Evolutionary conservation across 768 basidiomycete genomes (phyloP), one percentile per base, ranked within the genome.

Genomic region (Lactarius deliciosus): DNA sequence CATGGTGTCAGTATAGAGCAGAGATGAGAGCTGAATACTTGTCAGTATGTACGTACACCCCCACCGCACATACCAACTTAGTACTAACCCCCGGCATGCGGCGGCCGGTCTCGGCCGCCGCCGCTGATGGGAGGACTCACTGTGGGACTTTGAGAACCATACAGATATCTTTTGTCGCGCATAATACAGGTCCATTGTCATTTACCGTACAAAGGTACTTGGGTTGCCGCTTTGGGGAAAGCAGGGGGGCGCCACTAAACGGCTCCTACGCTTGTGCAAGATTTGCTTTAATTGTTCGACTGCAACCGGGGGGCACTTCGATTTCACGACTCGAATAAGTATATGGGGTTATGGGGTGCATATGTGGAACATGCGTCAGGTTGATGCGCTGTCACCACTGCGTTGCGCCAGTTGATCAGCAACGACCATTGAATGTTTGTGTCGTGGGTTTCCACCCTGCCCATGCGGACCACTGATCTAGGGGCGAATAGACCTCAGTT

Each of bases 71-170:
- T 18, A 18, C 41, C 15, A 18, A 41, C 38, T 40, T 5, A 5
- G 38, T 40, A 40, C 38, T 40, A 5, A 50, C 47, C 47, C 61
- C 65, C n/a, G 61, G 61, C 57, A 30, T 28, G 34, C 43, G 57
- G 65, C 65, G 61, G 61, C 36, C 36, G 53, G 28, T 53, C 54
- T 22, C 34, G 56, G 45, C 55, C 30, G 38, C 38, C 1, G 10
- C 34, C 15, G 20, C n/a, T 45, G 45, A 50, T 40, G 30, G 61
- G 32, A 36, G 15, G n/a, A 5, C n/a, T 3, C 60, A 18, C 36
- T 55, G 36, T 36, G 28, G 53, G 50, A 45, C 36, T 25, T 3
- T 11, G 47, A 25, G n/a, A n/a, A n/a, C n/a, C n/a, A n/a, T n/a
- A n/a, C n/a, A n/a, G 22, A 50, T 22, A 11, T 36, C 38, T 28